Percentiles rank a stretch among this genome's conserved stretches.
Conservation (phyloP, 169 alveolate genomes). For the Besnoitia besnoiti region DNA sequence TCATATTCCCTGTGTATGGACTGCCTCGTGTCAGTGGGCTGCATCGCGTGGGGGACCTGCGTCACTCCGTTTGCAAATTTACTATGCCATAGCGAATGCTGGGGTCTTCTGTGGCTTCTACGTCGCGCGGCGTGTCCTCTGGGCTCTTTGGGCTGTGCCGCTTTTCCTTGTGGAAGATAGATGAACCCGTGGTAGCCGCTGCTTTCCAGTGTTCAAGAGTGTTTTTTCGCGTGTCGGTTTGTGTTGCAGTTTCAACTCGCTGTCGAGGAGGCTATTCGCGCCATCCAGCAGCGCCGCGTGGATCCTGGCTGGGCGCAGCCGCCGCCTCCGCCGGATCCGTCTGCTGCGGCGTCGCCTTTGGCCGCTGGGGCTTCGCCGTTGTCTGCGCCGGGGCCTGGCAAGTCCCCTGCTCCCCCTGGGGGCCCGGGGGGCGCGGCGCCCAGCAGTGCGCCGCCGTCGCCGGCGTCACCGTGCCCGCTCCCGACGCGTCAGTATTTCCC, state of each 20-base stretch:
- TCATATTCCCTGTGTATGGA: not conserved
- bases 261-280: slow-evolving; percentile 46
- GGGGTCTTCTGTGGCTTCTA: not conserved
- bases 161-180: too few relatives aligned
- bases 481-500: slow-evolving; percentile 40
- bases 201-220: too few relatives aligned
- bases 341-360: slow-evolving; percentile 36
- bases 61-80: not conserved
- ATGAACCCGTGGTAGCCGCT: too few relatives aligned
- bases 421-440: not conserved
- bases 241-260: slow-evolving; percentile 53
- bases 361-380: slow-evolving; percentile 15
- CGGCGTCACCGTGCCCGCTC: slow-evolving; percentile 25
- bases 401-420: not conserved
- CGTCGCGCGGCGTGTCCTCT: too few relatives aligned
- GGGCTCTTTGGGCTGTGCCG: too few relatives aligned
- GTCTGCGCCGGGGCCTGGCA: not conserved
- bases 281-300: slow-evolving; percentile 35
- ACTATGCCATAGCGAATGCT: not conserved
- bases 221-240: not conserved
- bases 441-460: slow-evolving; percentile 10
- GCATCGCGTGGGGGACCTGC: not conserved
- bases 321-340: slow-evolving; percentile 53
- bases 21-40: not conserved
- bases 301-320: slow-evolving; percentile 53